Conservation (phyloP, 106 monocot species). For the Acorus gramineus region DNA sequence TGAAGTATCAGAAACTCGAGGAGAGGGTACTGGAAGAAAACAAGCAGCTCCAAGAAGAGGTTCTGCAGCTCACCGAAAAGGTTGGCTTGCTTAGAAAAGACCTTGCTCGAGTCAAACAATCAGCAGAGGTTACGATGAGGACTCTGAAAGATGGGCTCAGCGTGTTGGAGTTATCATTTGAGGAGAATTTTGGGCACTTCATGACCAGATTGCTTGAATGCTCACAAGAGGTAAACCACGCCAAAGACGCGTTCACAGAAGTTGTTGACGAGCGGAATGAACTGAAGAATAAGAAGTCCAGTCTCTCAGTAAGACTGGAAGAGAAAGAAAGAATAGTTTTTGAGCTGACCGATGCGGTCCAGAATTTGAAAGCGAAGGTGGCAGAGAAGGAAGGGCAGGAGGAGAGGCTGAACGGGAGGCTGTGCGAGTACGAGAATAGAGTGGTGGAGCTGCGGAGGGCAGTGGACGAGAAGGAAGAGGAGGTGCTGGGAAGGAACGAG, state of each 20-base stretch:
- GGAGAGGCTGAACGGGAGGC: constrained; percentile 8
- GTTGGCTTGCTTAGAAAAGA: constrained; percentile 18
- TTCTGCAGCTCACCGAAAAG: constrained; percentile 9
- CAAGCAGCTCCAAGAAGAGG: constrained; percentile 28
- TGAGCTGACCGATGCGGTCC: constrained; percentile 23
- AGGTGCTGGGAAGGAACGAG: constrained; percentile 23
- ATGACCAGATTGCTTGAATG: constrained; percentile 19
- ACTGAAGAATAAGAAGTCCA: constrained; percentile 24
- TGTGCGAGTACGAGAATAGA: constrained; percentile 16
- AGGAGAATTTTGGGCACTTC: constrained; percentile 12
- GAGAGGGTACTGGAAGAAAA: constrained; percentile 24
- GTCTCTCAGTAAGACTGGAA: constrained; percentile 21
- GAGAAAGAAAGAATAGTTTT: constrained; percentile 29
- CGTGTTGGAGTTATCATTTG: constrained; percentile 18
- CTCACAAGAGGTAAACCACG: constrained; percentile 16
- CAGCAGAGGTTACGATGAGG: constrained; percentile 15
- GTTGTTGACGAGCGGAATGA: constrained; percentile 21
- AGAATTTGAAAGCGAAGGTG: constrained; percentile 9
- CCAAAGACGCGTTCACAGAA: constrained; percentile 13
- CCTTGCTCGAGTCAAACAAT: constrained; percentile 20
- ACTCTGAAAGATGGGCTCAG: constrained; percentile 11
- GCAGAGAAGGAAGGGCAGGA: constrained; percentile 18
- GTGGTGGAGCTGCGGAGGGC: constrained; percentile 18
- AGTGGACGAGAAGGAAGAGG: constrained; percentile 26
- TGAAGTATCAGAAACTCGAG: constrained; percentile 19